Evolutionary conservation across 2,329 filamentous ascomycete species (phyloP).

Genomic region (Chrysosphaeria jannelii): DNA sequence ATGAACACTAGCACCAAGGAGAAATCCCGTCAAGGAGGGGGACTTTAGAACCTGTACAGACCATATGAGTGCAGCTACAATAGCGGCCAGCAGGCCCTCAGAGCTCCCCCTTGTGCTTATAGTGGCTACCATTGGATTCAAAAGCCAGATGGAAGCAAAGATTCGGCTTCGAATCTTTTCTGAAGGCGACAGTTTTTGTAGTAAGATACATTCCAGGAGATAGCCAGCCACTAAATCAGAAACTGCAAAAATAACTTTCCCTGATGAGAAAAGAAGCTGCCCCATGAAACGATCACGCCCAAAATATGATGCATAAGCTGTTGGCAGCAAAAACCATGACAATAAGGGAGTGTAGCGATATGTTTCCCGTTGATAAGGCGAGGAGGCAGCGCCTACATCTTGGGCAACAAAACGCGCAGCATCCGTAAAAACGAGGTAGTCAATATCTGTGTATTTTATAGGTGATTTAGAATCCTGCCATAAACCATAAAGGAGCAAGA

Average conservation of each 20-base stretch:
- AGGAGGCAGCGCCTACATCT: slow-evolving; percentile 8
- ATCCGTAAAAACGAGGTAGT: slow-evolving; percentile 95
- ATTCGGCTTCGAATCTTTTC: slow-evolving; percentile 23
- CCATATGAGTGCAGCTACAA: slow-evolving; percentile 64
- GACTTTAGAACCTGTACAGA: slow-evolving; percentile 30
- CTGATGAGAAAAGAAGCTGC: neutral
- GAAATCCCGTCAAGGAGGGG: slow-evolving; percentile 33
- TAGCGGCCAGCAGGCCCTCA: slow-evolving; percentile 62
- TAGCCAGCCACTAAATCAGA: slow-evolving; percentile 37
- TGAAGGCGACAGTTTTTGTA: too few species aligned
- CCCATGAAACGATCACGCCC: neutral
- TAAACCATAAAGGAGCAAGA: slow-evolving; percentile 60
- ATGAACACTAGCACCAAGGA: slow-evolving; percentile 67
- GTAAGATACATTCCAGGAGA: slow-evolving; percentile 31
- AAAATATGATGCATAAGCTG: slow-evolving; percentile 34
- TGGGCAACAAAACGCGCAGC: slow-evolving; percentile 46
- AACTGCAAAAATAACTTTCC: slow-evolving; percentile 72
- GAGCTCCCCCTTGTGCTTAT: slow-evolving; percentile 90
- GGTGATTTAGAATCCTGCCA: slow-evolving; percentile 81
- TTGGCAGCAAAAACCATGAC: slow-evolving; percentile 71
- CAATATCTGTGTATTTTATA: slow-evolving; percentile 94
- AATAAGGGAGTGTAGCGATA: slow-evolving; percentile 91
- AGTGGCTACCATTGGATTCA: slow-evolving; percentile 94
- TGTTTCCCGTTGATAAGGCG: slow-evolving; percentile 64
- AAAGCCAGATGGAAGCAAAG: slow-evolving; percentile 68